These are phyloP conservation scores for Sporothrix euskadiensis DNA, from an alignment of 2,329 filamentous ascomycete genomes.

Conservation along the genomic window DNA sequence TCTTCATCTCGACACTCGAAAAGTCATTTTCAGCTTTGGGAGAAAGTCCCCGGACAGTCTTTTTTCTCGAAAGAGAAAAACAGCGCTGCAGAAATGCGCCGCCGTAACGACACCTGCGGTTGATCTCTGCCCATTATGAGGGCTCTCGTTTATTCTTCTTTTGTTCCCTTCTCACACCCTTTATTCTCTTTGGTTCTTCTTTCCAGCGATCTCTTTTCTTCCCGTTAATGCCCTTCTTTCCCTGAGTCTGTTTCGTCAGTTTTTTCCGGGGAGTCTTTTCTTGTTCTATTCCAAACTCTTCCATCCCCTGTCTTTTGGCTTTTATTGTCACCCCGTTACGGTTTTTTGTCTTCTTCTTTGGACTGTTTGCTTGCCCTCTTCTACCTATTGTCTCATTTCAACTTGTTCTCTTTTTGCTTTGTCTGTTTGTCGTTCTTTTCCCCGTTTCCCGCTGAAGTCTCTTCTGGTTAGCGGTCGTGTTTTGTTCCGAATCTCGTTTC, in stretches of 20 bases:
- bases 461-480: neutral
- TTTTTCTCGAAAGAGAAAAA: constrained; percentile 37
- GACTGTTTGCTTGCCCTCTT: neutral
- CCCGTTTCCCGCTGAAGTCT: constrained; percentile 21
- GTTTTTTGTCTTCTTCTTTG: neutral
- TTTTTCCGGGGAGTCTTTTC: constrained; percentile 19
- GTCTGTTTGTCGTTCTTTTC: neutral
- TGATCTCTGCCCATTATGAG: constrained; percentile 62
- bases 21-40: constrained; percentile 73
- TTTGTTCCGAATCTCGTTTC: neutral
- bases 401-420: constrained; percentile 13
- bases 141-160: neutral
- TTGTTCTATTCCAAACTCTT: constrained; percentile 25
- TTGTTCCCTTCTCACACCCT: neutral
- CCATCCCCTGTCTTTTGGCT: neutral
- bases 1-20: constrained; percentile 39
- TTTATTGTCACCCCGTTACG: neutral
- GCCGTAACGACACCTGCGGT: constrained; percentile 98
- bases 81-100: constrained; percentile 91
- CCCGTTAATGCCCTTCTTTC: constrained; percentile 19
- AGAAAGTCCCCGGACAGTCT: constrained; percentile 99
- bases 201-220: constrained; percentile 15
- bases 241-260: constrained; percentile 23
- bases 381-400: constrained; percentile 7
- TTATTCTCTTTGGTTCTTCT: constrained; percentile 43